phyloP scores from a whole-genome alignment of 345 rosid genomes.

The Laguncularia racemosa region DNA sequence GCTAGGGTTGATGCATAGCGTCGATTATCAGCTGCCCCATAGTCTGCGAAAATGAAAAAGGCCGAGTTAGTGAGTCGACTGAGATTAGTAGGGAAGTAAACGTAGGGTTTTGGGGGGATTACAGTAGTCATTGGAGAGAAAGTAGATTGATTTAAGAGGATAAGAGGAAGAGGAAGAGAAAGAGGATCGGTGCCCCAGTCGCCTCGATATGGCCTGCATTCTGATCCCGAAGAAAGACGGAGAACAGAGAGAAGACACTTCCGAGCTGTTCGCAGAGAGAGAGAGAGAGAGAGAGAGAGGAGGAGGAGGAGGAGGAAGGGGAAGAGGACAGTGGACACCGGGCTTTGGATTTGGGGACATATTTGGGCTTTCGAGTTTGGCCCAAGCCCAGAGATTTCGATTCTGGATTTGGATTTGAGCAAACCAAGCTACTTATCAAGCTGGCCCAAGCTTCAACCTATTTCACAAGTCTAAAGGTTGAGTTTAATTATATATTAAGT shows the following conservation, averaged over 20 bases:
- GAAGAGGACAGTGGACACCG: too few species aligned
- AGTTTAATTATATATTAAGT: too few species aligned
- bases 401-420: too few species aligned
- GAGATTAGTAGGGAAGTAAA: background rate
- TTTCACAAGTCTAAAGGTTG: too few species aligned
- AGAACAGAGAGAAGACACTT: constrained; percentile 5
- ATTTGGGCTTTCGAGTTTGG: too few species aligned
- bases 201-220: constrained; percentile 74
- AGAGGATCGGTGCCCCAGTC: constrained; percentile 53
- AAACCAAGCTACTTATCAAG: too few species aligned
- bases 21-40: constrained; percentile 52
- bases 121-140: constrained; percentile 44
- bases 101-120: constrained; percentile 6
- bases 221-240: constrained; percentile 4
- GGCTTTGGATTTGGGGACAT: too few species aligned
- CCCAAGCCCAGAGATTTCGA: too few species aligned
- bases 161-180: constrained; percentile 31
- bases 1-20: constrained; percentile 62
- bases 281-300: background rate
- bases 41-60: constrained; percentile 22
- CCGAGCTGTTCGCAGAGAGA: background rate
- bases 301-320: background rate
- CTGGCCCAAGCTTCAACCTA: too few species aligned
- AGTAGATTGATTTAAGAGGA: constrained; percentile 42
- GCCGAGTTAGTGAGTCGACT: background rate